Base-by-base conservation (phyloP, 2,329 filamentous ascomycete genomes). In the Dothideomycetidae sp. region DNA sequence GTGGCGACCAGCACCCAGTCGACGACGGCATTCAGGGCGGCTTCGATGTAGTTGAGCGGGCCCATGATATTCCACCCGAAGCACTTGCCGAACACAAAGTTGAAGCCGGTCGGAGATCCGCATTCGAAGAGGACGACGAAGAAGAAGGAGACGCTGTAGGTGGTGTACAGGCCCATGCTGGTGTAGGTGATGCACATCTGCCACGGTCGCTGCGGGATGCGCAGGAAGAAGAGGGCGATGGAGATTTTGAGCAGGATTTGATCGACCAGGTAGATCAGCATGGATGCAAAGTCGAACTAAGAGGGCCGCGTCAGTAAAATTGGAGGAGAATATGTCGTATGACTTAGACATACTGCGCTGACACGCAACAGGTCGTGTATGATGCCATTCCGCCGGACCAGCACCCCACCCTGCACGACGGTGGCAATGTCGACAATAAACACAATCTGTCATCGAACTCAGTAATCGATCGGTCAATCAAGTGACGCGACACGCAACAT, bases 221-320 rank as follows among this genome's bases (percentile, higher is more conserved):
- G 29, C 2, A 44, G 35, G 35, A 44, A 44, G 38, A 44, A 44
- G 29, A 42, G 34, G 10, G 40, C 40, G 12, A 44, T 11, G n/a
- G 37, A 31, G 15, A 44, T 39, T 14, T 44, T 44, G 35, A 44
- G 37, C 4, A 42, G 29, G n/a, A 42, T 33, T 5, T 38, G 39
- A 28, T 41, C 41, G 14, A 41, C 29, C 5, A 41, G 10, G 23
- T 44, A 44, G 15, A 38, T 31, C 9, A 39, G 21, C 10, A 34
- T 41, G 16, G 23, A 38, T 2, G 28, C 30, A 10, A 44, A 15
- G 19, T 33, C 36, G 10, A 38, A 29, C 37, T 37, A 32, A 12
- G 21, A 30, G 14, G 36, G 21, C 4, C 32, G 29, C 7, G 31
- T 33, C 9, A 40, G 16, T 5, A 33, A 19, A 11, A 19, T 16